phyloP scores from a whole-genome alignment of 768 basidiomycete species.

The Suillus subaureus region DNA sequence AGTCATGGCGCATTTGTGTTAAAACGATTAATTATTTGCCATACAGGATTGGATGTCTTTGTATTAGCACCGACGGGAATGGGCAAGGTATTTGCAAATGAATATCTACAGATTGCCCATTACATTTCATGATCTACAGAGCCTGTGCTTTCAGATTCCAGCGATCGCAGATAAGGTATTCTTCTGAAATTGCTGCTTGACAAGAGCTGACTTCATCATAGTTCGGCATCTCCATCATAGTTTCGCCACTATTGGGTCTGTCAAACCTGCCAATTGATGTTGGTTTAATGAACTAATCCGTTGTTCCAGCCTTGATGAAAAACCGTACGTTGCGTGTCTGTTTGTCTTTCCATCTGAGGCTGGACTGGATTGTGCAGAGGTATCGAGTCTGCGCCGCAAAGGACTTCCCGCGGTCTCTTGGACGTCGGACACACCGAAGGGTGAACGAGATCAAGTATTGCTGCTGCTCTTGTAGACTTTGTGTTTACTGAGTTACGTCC shows the following conservation, averaged over 20 bases:
- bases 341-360: background rate
- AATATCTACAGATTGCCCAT: background rate
- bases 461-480: background rate
- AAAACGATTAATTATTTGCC: background rate
- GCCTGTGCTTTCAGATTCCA: constrained; percentile 84
- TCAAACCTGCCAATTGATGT: background rate
- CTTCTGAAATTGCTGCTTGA: background rate
- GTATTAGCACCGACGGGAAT: constrained; percentile 87
- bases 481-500: background rate
- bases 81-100: constrained; percentile 63
- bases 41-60: constrained; percentile 67
- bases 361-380: constrained; percentile 46
- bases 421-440: constrained; percentile 61
- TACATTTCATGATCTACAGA: constrained; percentile 42
- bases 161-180: constrained; percentile 64
- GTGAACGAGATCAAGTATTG: constrained; percentile 57
- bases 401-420: constrained; percentile 61
- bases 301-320: constrained; percentile 70
- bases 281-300: background rate
- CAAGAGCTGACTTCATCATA: constrained; percentile 25
- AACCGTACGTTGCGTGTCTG: constrained; percentile 55
- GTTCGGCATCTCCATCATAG: constrained; percentile 72
- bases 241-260: constrained; percentile 77
- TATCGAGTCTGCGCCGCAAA: constrained; percentile 58
- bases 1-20: constrained; percentile 10